Evolutionary conservation across 257 asterid genomes (phyloP).

Genomic region (Vinca minor): DNA sequence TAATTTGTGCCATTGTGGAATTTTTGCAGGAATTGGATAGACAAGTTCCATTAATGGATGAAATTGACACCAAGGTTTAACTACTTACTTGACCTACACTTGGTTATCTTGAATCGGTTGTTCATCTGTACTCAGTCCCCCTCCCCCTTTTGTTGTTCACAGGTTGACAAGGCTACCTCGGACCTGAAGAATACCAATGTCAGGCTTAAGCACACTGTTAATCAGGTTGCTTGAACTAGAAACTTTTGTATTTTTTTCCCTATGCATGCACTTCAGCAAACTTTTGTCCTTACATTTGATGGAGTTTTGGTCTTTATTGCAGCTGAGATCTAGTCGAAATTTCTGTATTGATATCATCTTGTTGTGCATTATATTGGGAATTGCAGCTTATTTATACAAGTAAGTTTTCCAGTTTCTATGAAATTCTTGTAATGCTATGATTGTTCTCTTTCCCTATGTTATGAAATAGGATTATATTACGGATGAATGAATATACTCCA

Average conservation of each 20-base stretch:
- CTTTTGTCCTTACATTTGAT: not conserved
- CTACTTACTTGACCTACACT: not conserved
- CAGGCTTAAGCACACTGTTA: conserved; percentile 89
- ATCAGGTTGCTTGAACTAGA: conserved; percentile 66
- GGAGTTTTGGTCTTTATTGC: conserved; percentile 26
- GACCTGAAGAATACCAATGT: conserved; percentile 94
- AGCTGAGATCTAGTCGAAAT: conserved; percentile 96
- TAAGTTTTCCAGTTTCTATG: conserved; percentile 26
- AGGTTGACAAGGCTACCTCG: conserved; percentile 94
- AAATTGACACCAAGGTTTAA: conserved; percentile 89
- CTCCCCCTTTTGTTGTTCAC: conserved; percentile 20
- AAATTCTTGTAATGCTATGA: not conserved
- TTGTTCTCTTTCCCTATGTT: no score
- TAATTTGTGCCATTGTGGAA: conserved; percentile 10
- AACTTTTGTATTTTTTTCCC: not conserved
- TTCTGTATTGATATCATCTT: conserved; percentile 86
- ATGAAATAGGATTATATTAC: no score
- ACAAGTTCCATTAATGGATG: conserved; percentile 99
- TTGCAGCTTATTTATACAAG: conserved; percentile 95
- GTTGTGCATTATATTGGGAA: conserved; percentile 84
- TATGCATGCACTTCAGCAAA: no score
- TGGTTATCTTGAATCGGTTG: not conserved
- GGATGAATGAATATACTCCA: no score
- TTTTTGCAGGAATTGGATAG: conserved; percentile 82
- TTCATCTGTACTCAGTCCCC: conserved; percentile 6